Evolutionary conservation across 2,329 filamentous ascomycete genomes (phyloP), one percentile per base, ranked within the genome.

Genomic region (Cladophialophora immunda): DNA sequence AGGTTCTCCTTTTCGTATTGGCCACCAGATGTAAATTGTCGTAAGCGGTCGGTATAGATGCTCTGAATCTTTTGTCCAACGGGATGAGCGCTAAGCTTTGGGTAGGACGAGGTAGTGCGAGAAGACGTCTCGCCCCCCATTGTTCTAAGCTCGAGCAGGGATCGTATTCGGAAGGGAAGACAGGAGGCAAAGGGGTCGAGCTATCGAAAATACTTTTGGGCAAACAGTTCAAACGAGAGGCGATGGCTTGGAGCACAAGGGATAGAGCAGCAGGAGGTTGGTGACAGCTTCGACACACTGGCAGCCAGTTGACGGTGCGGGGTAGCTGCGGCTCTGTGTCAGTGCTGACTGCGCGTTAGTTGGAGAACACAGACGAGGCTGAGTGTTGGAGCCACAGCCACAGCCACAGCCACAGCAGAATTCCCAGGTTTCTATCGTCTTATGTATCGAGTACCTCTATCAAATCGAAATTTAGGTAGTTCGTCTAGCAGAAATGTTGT

Each of bases 1-100:
- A 97, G 84, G 75, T 93, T 93, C 72, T 92, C 85, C 65, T 86
- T 85, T 69, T 90, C 85, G 81, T 93, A 97, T 80, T 96, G 92
- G 58, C 93, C 93, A 58, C 93, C 93, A 56, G 82, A 83, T 67
- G 92, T 93, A 80, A 97, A 97, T 75, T 92, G 90, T 68, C 86
- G 84, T 76, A 98, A 89, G 62, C 94, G 90, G 73, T 93, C 89
- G 75, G 89, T 90, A 81, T 97, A 96, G 79, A 97, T 93, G 77
- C 87, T 88, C 73, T 89, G 85, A 78, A 97, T 97, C 77, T 91
- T 88, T 80, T 95, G 91, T 70, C 92, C 93, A 67, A 87, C 85
- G 22, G 86, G 86, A 64, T 80, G 78, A 63, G 80, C 74, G 38
- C 82, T 81, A 57, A 85, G 78, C 73, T 82, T 81, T 59, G 85